Evolutionary conservation across 2,329 filamentous ascomycete species (phyloP).

Genomic region (Nakataea oryzae): DNA sequence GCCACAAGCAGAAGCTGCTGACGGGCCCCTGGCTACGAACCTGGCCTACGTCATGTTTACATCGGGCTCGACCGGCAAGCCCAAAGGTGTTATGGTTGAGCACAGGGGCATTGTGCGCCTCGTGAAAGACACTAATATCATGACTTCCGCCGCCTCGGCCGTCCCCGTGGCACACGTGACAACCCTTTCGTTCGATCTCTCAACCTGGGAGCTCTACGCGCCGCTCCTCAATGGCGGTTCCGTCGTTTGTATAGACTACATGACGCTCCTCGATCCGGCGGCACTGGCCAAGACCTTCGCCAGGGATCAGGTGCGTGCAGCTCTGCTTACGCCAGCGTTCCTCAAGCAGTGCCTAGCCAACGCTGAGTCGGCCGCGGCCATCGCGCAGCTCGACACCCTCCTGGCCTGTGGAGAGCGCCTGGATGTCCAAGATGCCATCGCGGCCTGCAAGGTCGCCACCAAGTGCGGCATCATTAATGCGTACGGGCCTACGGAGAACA

Average conservation of each 20-base stretch:
- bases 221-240: neutral
- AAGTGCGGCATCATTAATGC: neutral
- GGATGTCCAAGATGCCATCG: neutral
- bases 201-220: neutral
- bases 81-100: constrained; percentile 48
- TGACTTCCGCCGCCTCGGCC: neutral
- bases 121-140: neutral
- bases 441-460: neutral
- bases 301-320: neutral
- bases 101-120: constrained; percentile 33
- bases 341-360: neutral
- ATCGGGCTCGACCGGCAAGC: constrained; percentile 45
- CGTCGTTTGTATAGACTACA: neutral
- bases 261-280: neutral
- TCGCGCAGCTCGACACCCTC: neutral
- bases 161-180: neutral
- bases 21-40: neutral
- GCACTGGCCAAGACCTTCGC: neutral
- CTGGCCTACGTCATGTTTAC: constrained; percentile 42
- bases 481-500: neutral
- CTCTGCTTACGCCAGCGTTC: neutral
- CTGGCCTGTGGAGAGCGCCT: neutral
- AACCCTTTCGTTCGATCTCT: neutral
- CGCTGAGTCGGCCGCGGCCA: neutral
- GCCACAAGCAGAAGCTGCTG: neutral